Evolutionary conservation across 1,139 yeast genomes (phyloP).

Genomic region (Suhomyces yuchorum): DNA sequence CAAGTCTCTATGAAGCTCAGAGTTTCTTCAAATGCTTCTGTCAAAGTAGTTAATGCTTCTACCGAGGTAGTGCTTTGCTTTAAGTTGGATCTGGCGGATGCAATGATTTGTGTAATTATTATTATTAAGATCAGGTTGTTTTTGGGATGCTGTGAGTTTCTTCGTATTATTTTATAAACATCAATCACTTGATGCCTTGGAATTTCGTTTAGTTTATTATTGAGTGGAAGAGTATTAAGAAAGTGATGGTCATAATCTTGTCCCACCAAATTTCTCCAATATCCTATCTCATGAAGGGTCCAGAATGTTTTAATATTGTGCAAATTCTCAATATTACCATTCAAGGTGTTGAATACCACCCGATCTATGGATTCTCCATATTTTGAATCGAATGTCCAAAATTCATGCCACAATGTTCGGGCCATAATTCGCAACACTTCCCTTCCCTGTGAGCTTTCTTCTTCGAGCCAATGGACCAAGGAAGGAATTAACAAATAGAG

Average conservation of each 20-base stretch:
- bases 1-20: slow-evolving; percentile 25
- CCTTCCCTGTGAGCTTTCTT: slow-evolving; percentile 19
- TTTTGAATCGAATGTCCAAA: slow-evolving; percentile 30
- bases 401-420: slow-evolving; percentile 28
- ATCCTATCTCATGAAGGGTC: slow-evolving; percentile 30
- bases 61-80: slow-evolving; percentile 7
- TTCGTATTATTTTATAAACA: slow-evolving; percentile 19
- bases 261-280: slow-evolving; percentile 33
- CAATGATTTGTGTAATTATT: slow-evolving; percentile 16
- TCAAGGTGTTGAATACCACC: slow-evolving; percentile 21
- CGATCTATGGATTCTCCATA: slow-evolving; percentile 18
- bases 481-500: slow-evolving; percentile 38
- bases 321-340: slow-evolving; percentile 17
- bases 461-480: slow-evolving; percentile 41
- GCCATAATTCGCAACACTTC: slow-evolving; percentile 15
- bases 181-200: not conserved
- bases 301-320: slow-evolving; percentile 28
- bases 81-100: slow-evolving; percentile 3
- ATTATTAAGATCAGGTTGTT: slow-evolving; percentile 28
- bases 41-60: slow-evolving; percentile 16
- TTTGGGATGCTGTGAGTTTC: slow-evolving; percentile 27
- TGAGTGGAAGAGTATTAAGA: slow-evolving; percentile 22
- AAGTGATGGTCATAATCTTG: slow-evolving; percentile 21
- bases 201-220: slow-evolving; percentile 15
- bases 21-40: slow-evolving; percentile 15